Base-by-base conservation (phyloP, 2,329 filamentous ascomycete genomes). In the Fusarium scirpi region DNA sequence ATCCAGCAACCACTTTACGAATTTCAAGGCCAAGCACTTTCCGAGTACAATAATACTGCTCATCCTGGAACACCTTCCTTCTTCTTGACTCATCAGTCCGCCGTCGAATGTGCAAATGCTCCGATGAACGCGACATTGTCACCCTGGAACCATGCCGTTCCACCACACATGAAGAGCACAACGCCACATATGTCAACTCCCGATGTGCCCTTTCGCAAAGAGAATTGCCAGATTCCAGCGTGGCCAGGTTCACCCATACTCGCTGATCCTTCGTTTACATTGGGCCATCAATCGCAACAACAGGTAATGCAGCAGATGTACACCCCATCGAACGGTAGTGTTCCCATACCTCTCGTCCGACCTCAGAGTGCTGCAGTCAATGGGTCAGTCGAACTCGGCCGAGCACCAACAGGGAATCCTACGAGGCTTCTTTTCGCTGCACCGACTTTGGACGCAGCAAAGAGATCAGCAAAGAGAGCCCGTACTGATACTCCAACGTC, bases 151-250 rank as follows among this genome's bases (percentile, higher is more conserved):
- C n/a, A 57, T 38, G 15, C 13, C 8, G 20, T 64, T 18, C 20
- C 41, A 12, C 48, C 43, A 32, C 34, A 24, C 62, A 48, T 34
- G 27, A 18, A 58, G 18, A 44, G 24, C n/a, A 25, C 45, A 38
- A n/a, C 52, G 22, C 47, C 44, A 55, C 82, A 84, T 13, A 75
- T 80, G 30, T 79, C 82, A 3, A 76, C 80, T 8, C 68, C 75
- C 11, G 81, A 85, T 57, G 62, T 84, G 22, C 82, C 79, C 52
- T 83, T 83, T 8, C 79, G 82, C 40, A 86, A 86, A 57, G 84
- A 86, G 67, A 82, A 80, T 43, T 78, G 76, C 7, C 64, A 78
- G 43, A 32, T 60, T 27, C 48, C 53, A 6, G 34, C 15, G 10
- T 60, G 62, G 24, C 29, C 49, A n/a, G 60, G 53, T 10, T 62